A percentile compares a stretch with the other conserved stretches of the same genome.
Conservation (phyloP, 2,329 filamentous ascomycete species). For the Cercospora citrullina region DNA sequence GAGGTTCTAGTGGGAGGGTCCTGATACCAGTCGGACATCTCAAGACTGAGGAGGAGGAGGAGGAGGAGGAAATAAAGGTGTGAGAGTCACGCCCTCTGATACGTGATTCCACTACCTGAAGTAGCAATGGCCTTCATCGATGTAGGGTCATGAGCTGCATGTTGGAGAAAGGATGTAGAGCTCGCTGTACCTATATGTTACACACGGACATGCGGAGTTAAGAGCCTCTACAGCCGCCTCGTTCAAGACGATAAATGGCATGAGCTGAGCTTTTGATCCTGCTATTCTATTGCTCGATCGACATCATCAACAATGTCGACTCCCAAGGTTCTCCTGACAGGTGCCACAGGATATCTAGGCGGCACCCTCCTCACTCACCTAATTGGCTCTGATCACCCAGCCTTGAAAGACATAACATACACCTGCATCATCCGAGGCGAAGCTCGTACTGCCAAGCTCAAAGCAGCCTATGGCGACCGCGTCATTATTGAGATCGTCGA, state of each 20-base stretch:
- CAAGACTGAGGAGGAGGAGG: not conserved
- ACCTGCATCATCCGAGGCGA: not conserved
- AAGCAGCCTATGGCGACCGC: not conserved
- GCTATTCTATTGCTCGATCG: not conserved
- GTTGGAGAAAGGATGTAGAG: not conserved
- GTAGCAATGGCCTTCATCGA: too few relatives aligned
- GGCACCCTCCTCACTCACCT: not conserved
- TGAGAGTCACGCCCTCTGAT: too few relatives aligned
- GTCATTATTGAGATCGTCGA: not conserved
- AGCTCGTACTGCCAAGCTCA: not conserved
- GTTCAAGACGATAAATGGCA: not conserved
- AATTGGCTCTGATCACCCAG: not conserved
- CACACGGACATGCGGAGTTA: not conserved
- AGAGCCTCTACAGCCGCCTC: not conserved
- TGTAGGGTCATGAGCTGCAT: not conserved
- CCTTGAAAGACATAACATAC: not conserved
- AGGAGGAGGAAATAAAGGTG: too few relatives aligned
- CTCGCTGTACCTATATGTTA: not conserved
- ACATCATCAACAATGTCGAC: not conserved
- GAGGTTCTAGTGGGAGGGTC: not conserved
- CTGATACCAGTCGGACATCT: not conserved
- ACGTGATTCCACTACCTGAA: too few relatives aligned
- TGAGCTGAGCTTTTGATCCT: not conserved
- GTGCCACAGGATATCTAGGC: not conserved
- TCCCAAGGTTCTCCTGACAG: not conserved